Evolutionary conservation across 164 flowering plant genomes (phyloP).

Genomic region (Sedum album): DNA sequence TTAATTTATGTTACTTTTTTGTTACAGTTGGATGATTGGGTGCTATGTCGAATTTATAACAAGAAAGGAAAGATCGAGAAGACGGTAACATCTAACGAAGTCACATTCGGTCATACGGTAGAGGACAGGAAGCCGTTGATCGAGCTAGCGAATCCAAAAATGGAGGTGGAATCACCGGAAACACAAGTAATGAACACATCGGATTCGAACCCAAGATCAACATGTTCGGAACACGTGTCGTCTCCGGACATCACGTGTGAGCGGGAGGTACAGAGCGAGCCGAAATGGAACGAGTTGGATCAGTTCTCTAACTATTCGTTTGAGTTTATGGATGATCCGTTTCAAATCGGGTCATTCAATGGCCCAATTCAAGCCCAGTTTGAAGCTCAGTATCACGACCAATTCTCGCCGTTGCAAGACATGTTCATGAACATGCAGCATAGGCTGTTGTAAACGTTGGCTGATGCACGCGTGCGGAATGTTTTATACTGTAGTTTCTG

Average conservation of each 20-base stretch:
- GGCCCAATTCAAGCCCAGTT: slow-evolving; percentile 14
- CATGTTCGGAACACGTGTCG: slow-evolving; percentile 53
- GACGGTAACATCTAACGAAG: slow-evolving; percentile 5
- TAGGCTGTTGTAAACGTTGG: not conserved
- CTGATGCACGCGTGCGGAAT: not conserved
- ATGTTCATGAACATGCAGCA: slow-evolving; percentile 30
- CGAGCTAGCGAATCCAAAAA: not conserved
- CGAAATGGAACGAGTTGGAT: slow-evolving; percentile 41
- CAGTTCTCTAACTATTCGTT: slow-evolving; percentile 23
- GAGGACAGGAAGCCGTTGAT: slow-evolving; percentile 25
- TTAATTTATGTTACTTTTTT: not conserved
- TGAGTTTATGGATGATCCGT: slow-evolving; percentile 30
- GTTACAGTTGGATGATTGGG: slow-evolving; percentile 85
- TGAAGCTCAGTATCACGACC: no score
- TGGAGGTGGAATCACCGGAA: slow-evolving; percentile 3
- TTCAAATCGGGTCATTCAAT: slow-evolving; percentile 18
- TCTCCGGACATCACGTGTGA: slow-evolving; percentile 46
- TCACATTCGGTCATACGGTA: slow-evolving; percentile 18
- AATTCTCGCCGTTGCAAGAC: slow-evolving; percentile 26
- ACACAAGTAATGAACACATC: not conserved
- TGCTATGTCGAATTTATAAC: slow-evolving; percentile 75
- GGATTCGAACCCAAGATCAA: slow-evolving; percentile 24
- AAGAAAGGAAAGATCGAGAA: slow-evolving; percentile 58
- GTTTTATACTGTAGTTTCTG: no score
- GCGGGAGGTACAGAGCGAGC: slow-evolving; percentile 66